Evolutionary conservation across 1,284 basidiomycete species (phyloP), one percentile per base, ranked within the genome.

Genomic region (Ustilago xerochloae): DNA sequence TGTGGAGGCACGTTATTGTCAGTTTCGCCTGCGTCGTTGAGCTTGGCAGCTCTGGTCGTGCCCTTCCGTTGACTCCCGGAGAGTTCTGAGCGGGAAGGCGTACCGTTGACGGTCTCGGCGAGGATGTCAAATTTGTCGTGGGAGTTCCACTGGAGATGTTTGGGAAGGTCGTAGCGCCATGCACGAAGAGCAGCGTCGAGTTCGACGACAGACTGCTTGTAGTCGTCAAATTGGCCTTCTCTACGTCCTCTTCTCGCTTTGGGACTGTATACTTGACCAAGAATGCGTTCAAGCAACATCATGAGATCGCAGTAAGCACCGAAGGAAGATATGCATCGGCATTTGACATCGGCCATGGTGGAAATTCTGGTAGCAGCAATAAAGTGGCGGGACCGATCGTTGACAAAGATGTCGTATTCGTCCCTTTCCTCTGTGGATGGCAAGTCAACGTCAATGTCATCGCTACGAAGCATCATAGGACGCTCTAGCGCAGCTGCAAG

Each of bases 361-460:
- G 36, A 30, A 2, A 39, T 28, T 13, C 55, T 24, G 28, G 41
- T 20, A 6, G 43, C n/a, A 26, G 53, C 36, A 12, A 55, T 28
- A 18, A 50, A 50, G 30, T 32, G 46, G 18, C 26, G 41, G 10
- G 54, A 45, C 3, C 38, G 47, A 13, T 59, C 57, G 41, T 50
- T 51, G 47, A 54, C 36, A 24, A 46, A 54, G 30, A 66, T 26
- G 38, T 66, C 63, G 18, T 45, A 36, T 50, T 66, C 63, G 38
- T 66, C 63, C 15, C 63, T 26, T 30, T 66, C 63, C n/a, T 50
- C 28, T 3, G 45, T 50, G 8, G 50, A 47, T 12, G 63, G 63
- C 20, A 59, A 18, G 22, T 29, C 22, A 8, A 58, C 32, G 22
- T 54, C 50, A 18, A 53, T 30, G n/a, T 66, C 63, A 18, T 46